Evolutionary conservation across 208 protist genomes (phyloP), one percentile per base, ranked within the genome.

Genomic region (Blastocrithidia nonstop): DNA sequence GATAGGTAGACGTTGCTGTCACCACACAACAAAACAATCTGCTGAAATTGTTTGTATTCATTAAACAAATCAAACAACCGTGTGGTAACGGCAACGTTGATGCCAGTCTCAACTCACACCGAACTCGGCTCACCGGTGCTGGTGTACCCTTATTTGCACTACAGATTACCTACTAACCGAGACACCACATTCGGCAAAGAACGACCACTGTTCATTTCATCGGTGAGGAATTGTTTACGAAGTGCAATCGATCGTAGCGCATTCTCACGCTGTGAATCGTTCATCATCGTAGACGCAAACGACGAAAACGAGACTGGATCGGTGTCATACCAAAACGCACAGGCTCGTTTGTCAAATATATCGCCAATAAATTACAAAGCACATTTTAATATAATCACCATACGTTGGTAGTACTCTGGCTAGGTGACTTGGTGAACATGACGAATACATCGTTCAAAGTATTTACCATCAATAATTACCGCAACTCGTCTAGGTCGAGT

Each of bases 311-410:
- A 69, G 2, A 60, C 49, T 6, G 77, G 77, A 50, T 85, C 71
- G 0, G 72, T 88, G 60, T 92, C 82, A 36, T 88, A 88, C 82
- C 82, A 92, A 49, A 69, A 88, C 11, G 66, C 82, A 32, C 86
- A 62, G 4, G 75, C 73, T 33, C 62, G 60, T 48, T 68, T 73
- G 20, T 53, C 59, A 52, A 88, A 88, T 28, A 92, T 70, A 38
- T 82, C 74, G 38, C 82, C 82, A 28, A 92, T 63, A 63, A 71
- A 84, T 31, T 77, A 57, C 24, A 92, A 54, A 25, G 74, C 72
- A 66, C 76, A 42, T 24, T 51, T 62, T 46, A 92, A 61, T 0
- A 65, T 62, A 2, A 68, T 65, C 8, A 61, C 48, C 19, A 69
- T 60, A 44, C 50, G 49, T 9, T 41, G 52, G 61, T 88, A 88